Percentiles rank a stretch among this genome's conserved stretches.
phyloP scores from a whole-genome alignment of 176 grass and related monocot species.

The Aegilops sharonensis region DNA sequence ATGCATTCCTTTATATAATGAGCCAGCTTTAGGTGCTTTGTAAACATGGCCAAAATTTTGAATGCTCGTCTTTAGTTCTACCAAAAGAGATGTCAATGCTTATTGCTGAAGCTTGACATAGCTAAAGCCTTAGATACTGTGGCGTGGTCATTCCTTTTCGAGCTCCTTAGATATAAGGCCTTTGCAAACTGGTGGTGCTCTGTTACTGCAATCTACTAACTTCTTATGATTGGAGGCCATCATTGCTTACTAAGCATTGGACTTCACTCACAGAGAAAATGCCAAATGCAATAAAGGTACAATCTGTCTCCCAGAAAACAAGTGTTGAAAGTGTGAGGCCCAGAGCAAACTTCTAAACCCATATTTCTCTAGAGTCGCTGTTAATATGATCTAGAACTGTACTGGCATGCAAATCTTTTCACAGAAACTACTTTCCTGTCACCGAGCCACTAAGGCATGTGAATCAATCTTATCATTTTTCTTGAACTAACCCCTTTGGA shows the following conservation, averaged over 20 bases:
- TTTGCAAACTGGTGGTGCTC: background rate
- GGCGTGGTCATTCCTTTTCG: background rate
- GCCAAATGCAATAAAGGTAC: background rate
- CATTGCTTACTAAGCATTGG: background rate
- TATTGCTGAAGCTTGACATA: background rate
- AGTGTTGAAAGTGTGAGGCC: background rate
- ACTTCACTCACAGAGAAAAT: constrained; percentile 1
- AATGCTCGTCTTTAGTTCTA: background rate
- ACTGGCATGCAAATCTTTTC: background rate
- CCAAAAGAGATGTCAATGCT: background rate
- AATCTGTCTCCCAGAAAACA: background rate
- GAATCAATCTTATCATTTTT: background rate
- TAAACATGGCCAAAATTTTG: background rate
- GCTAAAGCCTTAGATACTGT: background rate
- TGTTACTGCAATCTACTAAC: background rate
- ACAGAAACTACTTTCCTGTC: background rate
- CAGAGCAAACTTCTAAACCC: background rate
- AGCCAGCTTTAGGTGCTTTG: background rate
- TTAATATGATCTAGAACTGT: background rate
- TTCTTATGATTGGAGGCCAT: background rate
- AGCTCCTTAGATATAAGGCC: background rate
- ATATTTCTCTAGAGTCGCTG: background rate
- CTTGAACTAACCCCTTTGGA: constrained; percentile 20
- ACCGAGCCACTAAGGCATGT: background rate
- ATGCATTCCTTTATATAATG: background rate